Base-by-base conservation (phyloP, 2,329 filamentous ascomycete species). In the Ambrosiella xylebori region DNA sequence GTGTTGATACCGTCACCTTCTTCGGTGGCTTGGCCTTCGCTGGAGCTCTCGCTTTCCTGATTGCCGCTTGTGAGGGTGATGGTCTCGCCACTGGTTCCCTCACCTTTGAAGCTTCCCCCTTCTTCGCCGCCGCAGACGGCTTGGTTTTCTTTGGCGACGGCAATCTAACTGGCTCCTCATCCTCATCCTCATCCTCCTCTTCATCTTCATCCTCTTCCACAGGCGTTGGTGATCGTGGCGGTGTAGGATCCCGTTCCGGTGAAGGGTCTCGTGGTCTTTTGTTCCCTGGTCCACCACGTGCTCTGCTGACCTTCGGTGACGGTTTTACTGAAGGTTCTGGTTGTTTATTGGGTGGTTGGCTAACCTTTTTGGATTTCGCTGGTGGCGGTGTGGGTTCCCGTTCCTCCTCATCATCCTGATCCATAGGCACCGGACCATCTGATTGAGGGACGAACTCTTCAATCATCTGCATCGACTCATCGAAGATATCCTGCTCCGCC, bases 401-500 rank as follows among this genome's bases (percentile, higher is more conserved):
- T 39, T 61, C 61, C 15, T 61, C 61, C 15, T 61, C 62, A 15
- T 64, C 63, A 49, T 65, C 59, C 35, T 65, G 60, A 27, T 68
- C 70, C 56, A 64, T 54, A 55, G 62, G 65, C 8, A 69, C 67
- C 11, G 65, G 64, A 11, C 66, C 64, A 39, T 65, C 59, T 4
- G 55, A 57, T 12, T 35, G 41, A 9, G 55, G 59, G n/a, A 57
- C 51, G 15, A 55, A 57, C 54, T 60, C 59, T 2, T 69, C 65
- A 8, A 74, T 65, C 68, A 76, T 70, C 47, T 69, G 66, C 64
- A 75, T 66, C 2, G 74, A 74, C 41, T 74, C 69, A 11, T 76
- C 71, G 13, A 70, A 65, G 13, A 64, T 63, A n/a, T 65, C 65
- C 3, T 63, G 61, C 11, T 61, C 62, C 11, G 59, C 55, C n/a